phyloP scores from a whole-genome alignment of 768 basidiomycete genomes.

The Ramaria rubella region DNA sequence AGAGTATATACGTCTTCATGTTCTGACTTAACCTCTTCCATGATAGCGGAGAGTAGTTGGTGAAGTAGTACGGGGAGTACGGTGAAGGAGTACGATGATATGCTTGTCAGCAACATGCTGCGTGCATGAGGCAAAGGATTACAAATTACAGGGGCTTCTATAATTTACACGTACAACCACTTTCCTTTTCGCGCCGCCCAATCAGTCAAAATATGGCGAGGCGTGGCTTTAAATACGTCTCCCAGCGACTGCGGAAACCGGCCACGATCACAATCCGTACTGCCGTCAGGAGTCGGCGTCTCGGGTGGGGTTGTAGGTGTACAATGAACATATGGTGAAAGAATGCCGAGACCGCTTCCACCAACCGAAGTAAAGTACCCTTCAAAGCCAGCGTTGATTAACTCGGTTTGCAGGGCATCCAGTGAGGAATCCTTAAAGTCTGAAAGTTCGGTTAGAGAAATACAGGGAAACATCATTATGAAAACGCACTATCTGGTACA shows the following conservation, averaged over 20 bases:
- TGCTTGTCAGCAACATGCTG: too few relatives aligned
- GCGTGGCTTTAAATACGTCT: slow-evolving; percentile 38
- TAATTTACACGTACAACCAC: slow-evolving; percentile 55
- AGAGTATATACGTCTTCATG: not conserved
- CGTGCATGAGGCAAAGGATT: too few relatives aligned
- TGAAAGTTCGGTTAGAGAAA: slow-evolving; percentile 25
- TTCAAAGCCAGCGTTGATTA: slow-evolving; percentile 60
- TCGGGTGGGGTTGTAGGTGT: slow-evolving; percentile 13
- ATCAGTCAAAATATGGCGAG: slow-evolving; percentile 36
- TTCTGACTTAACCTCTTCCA: too few relatives aligned
- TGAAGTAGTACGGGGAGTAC: too few relatives aligned
- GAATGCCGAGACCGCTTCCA: slow-evolving; percentile 85
- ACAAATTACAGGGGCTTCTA: too few relatives aligned
- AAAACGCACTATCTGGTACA: slow-evolving; percentile 77
- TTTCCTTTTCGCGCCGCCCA: slow-evolving; percentile 51
- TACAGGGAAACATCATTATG: not conserved
- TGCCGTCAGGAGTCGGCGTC: slow-evolving; percentile 22
- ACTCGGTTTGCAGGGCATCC: slow-evolving; percentile 48
- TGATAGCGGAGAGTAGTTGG: too few relatives aligned
- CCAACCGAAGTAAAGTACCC: slow-evolving; percentile 92
- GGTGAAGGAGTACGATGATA: too few relatives aligned
- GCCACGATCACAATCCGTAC: not conserved
- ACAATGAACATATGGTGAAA: slow-evolving; percentile 49
- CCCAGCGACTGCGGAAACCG: slow-evolving; percentile 14
- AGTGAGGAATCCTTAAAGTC: slow-evolving; percentile 64